Percentiles rank a stretch among this genome's conserved stretches.
Conservation (phyloP, 129 eudicot species). For the Pittosporum tobira region DNA sequence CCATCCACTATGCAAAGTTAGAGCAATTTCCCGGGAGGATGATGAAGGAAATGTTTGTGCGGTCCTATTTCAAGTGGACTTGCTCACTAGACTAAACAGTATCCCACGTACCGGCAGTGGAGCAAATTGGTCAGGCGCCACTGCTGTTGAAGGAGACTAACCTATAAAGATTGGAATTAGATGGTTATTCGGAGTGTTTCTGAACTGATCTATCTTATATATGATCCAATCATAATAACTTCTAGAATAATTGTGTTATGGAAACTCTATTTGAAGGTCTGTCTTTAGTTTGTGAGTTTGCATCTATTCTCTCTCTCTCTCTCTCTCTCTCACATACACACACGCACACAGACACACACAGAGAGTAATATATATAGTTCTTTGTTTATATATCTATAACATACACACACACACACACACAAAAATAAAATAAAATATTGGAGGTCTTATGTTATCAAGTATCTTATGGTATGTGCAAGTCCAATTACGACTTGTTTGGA, state of each 20-base stretch:
- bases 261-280: too few species aligned
- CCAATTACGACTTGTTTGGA: neutral
- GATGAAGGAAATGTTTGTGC: conserved; percentile 24
- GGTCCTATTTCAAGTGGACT: conserved; percentile 41
- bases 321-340: neutral
- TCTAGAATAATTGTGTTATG: too few species aligned
- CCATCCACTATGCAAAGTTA: conserved; percentile 39
- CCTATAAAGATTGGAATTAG: neutral
- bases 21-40: conserved; percentile 28
- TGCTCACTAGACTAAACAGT: conserved; percentile 32
- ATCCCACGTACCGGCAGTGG: conserved; percentile 38
- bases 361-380: too few species aligned
- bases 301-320: too few species aligned
- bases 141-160: conserved; percentile 28
- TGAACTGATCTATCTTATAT: neutral
- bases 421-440: too few species aligned
- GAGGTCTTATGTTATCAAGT: too few species aligned
- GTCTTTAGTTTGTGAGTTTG: too few species aligned
- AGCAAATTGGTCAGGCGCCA: conserved; percentile 34
- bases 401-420: neutral
- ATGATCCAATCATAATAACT: neutral
- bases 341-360: neutral
- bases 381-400: too few species aligned
- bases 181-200: neutral
- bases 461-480: neutral